A percentile compares a stretch with the other conserved stretches of the same genome.
Conservation (phyloP, 768 basidiomycete species). For the Hygrocybe coccinea region DNA sequence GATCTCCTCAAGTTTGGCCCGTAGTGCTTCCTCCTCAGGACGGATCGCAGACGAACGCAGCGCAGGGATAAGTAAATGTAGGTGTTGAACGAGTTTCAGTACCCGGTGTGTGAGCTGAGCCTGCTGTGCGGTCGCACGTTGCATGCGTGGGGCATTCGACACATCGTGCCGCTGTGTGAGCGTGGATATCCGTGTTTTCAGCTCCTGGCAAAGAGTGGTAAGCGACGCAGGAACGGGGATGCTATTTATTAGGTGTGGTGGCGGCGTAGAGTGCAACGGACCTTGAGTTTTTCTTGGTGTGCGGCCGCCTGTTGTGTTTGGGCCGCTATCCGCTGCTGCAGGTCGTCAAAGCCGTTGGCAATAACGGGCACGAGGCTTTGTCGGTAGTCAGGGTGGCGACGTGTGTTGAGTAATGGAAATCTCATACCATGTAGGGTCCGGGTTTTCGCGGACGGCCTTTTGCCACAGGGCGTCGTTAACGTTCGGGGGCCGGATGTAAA, state of each 20-base stretch:
- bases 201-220: slow-evolving; percentile 45
- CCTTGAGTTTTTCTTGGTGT: slow-evolving; percentile 65
- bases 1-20: slow-evolving; percentile 66
- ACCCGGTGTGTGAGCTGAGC: slow-evolving; percentile 69
- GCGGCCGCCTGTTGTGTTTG: slow-evolving; percentile 61
- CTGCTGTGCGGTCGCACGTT: slow-evolving; percentile 57
- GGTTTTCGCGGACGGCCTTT: slow-evolving; percentile 75
- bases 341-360: slow-evolving; percentile 76
- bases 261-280: slow-evolving; percentile 19
- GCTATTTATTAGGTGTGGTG: neutral
- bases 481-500: slow-evolving; percentile 70
- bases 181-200: slow-evolving; percentile 57
- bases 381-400: slow-evolving; percentile 3
- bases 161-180: slow-evolving; percentile 61
- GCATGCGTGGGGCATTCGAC: slow-evolving; percentile 62
- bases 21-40: slow-evolving; percentile 74
- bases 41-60: slow-evolving; percentile 70
- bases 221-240: slow-evolving; percentile 3
- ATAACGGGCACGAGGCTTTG: slow-evolving; percentile 71
- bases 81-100: slow-evolving; percentile 63
- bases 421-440: slow-evolving; percentile 67
- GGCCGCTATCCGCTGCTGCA: slow-evolving; percentile 72
- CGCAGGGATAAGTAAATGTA: slow-evolving; percentile 74
- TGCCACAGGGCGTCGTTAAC: slow-evolving; percentile 74
- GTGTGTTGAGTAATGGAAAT: neutral